Evolutionary conservation across 164 flowering plant genomes (phyloP).

Genomic region (Euptelea pleiosperma): DNA sequence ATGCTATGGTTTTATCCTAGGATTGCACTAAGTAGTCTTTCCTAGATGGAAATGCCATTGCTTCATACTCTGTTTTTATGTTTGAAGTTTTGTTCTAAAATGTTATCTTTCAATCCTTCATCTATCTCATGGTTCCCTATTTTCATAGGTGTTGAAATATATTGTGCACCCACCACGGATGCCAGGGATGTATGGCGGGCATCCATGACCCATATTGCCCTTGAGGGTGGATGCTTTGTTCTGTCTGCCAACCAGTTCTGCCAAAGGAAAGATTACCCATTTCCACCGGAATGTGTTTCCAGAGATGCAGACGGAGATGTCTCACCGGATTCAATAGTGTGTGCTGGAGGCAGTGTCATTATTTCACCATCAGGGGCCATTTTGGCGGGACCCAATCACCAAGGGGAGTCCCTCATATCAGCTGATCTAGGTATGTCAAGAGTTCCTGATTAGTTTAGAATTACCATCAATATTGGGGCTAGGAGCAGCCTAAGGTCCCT

Average conservation of each 20-base stretch:
- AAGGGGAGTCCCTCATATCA: constrained; percentile 65
- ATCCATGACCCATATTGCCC: constrained; percentile 85
- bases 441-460: constrained; percentile 35
- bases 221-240: constrained; percentile 92
- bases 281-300: constrained; percentile 71
- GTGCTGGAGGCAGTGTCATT: constrained; percentile 85
- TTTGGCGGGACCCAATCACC: constrained; percentile 70
- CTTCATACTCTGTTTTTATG: too few relatives aligned
- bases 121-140: neutral
- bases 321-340: constrained; percentile 72
- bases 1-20: too few relatives aligned
- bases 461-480: too few relatives aligned
- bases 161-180: constrained; percentile 98
- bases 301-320: constrained; percentile 53
- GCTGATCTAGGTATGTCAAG: constrained; percentile 53
- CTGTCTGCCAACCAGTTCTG: constrained; percentile 88
- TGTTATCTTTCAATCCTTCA: neutral
- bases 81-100: neutral
- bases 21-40: too few relatives aligned
- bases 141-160: constrained; percentile 78
- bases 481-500: too few relatives aligned
- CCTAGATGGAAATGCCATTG: too few relatives aligned
- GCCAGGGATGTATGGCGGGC: constrained; percentile 78
- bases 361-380: constrained; percentile 66
- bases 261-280: constrained; percentile 80